Base-by-base conservation (phyloP, 2,329 filamentous ascomycete species). In the Knoxdaviesia capensis region DNA sequence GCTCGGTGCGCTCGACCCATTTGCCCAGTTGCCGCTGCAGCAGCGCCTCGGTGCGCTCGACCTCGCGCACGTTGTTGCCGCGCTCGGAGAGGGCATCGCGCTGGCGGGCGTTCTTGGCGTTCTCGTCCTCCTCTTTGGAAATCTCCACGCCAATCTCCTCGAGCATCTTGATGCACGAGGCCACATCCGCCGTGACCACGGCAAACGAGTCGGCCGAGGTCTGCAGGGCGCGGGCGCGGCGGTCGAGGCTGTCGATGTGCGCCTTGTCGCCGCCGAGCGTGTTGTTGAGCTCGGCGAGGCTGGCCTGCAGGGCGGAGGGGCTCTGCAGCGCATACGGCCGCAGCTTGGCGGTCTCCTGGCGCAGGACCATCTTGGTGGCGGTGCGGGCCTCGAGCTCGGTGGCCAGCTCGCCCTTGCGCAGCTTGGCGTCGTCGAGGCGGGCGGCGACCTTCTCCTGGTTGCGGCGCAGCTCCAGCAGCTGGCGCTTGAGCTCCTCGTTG, bases 311-410 rank as follows among this genome's bases (percentile, higher is more conserved):
- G 10, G 78, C 77, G 3, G 77, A 79, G 0, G 88, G 85, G 52
- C 82, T 92, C 56, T 96, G 85, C 44, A 88, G 72, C 36, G 90
- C 85, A 57, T 98, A 98, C 8, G 90, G 90, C 43, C 83, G 74
- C 45, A 98, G 63, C 59, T 94, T 96, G 43, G 80, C 74, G 50
- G 82, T 85, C 58, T 96, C 90, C 54, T 90, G 81, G 54, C 81
- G 76, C 38, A 83, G 68, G 41, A 74, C 71, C 49, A 92, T 54
- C 50, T 77, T 78, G 44, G 73, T 65, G 6, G 78, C 74, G 8
- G 77, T 80, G 56, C 77, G 81, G 48, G 82, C 74, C 58, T 87
- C 77, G 31, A 90, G 62, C 35, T 73, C 60, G 6, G 71, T 68
- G 43, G 86, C 85, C 45, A 93, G 68, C 49, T 82, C 74, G 41